phyloP scores from a whole-genome alignment of 805 yeast genomes.

The Priceomyces fermenticarens region DNA sequence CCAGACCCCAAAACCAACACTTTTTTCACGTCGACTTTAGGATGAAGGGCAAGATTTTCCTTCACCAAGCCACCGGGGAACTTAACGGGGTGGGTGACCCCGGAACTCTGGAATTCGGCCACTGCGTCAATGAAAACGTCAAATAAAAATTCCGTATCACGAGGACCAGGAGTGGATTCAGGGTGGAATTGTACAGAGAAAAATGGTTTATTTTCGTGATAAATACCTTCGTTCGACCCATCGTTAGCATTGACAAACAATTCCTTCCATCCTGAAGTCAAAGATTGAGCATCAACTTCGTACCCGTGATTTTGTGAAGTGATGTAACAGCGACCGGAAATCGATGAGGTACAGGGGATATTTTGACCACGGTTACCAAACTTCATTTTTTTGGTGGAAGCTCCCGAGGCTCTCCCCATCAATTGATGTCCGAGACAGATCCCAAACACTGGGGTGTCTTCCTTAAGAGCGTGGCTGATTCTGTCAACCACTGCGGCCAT shows the following conservation, averaged over 20 bases:
- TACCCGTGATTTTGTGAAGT: slow-evolving; percentile 99
- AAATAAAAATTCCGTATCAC: slow-evolving; percentile 96
- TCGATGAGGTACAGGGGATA: slow-evolving; percentile 88
- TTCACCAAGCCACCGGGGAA: slow-evolving; percentile 87
- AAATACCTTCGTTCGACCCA: slow-evolving; percentile 97
- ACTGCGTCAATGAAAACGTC: slow-evolving; percentile 89
- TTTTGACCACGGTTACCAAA: slow-evolving; percentile 99
- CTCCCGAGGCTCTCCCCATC: slow-evolving; percentile 93
- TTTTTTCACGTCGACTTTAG: slow-evolving; percentile 82
- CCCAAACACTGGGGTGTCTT: slow-evolving; percentile 89
- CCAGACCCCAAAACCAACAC: slow-evolving; percentile 95
- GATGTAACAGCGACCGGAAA: slow-evolving; percentile 94
- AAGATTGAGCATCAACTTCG: slow-evolving; percentile 84
- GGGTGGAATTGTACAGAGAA: slow-evolving; percentile 99
- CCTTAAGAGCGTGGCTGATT: slow-evolving; percentile 54
- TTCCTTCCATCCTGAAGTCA: slow-evolving; percentile 84
- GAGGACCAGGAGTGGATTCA: slow-evolving; percentile 98
- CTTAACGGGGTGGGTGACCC: slow-evolving; percentile 63
- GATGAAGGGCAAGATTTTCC: slow-evolving; percentile 73
- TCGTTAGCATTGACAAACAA: slow-evolving; percentile 94
- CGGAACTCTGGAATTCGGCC: slow-evolving; percentile 56
- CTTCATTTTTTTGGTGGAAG: slow-evolving; percentile 84
- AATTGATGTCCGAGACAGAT: slow-evolving; percentile 98
- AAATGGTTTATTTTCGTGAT: slow-evolving; percentile 80
- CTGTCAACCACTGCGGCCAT: slow-evolving; percentile 65